Base-by-base conservation (phyloP, 2,329 filamentous ascomycete genomes). In the Arthrinium puccinioides region DNA sequence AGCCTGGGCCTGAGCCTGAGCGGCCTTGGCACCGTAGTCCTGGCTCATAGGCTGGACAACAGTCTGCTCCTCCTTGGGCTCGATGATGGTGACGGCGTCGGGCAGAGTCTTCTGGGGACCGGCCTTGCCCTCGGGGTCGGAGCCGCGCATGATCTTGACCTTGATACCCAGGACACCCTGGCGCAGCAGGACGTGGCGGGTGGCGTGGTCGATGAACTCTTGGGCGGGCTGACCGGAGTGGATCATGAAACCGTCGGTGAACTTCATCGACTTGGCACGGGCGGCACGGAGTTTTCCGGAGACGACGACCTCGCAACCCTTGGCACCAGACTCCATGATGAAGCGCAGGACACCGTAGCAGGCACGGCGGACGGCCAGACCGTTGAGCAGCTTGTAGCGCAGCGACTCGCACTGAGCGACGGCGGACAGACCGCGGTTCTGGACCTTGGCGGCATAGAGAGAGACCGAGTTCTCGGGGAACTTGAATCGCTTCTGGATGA, bases 171-270 rank as follows among this genome's bases (percentile, higher is more conserved):
- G 79, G 54, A 98, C 92, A 86, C 92, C 92, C 79, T 98, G 92
- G 74, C 94, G 87, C 70, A 98, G 89, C 55, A 98, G 88, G 61
- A 98, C 92, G 87, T 98, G 92, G 61, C 92, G 92, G 63, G 92
- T 97, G 58, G 94, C 94, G 62, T 74, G 79, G 79, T 98, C 92
- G 69, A 98, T 98, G 78, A 98, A 98, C 76, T 98, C 92, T 75
- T 94, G 90, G 64, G 90, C 92, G 63, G 92, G 92, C 72, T 98
- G 92, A 74, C 92, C 92, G 62, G 92, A 98, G 87, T 98, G 92
- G 75, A 98, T 98, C 92, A 98, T 98, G 87, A 98, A 98, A 68
- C 92, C 92, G 72, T 98, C 89, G 71, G 92, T 98, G 84, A 98
- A 98, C 84, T 98, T 98, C 92, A 98, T 98, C 76, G 80, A 87